These are phyloP conservation scores for Aspergillus terreus DNA, from an alignment of 2,329 filamentous ascomycete genomes.

Conservation along the genomic window DNA sequence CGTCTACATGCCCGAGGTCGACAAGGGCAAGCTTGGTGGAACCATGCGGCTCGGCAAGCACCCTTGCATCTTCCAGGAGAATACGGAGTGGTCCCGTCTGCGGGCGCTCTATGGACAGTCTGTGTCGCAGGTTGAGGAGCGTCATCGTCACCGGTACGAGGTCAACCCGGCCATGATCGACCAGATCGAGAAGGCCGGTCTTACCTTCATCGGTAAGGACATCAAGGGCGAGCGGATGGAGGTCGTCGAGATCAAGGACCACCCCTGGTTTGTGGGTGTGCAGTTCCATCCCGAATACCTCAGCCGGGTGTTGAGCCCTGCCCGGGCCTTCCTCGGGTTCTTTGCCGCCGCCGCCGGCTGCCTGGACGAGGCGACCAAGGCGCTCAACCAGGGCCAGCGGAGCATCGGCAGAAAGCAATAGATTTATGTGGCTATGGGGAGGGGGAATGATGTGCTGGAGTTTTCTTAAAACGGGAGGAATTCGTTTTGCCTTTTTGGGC, in stretches of 20 bases:
- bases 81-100: conserved; percentile 73
- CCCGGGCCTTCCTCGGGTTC: conserved; percentile 76
- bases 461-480: too few relatives aligned
- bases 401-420: conserved; percentile 13
- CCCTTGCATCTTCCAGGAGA: conserved; percentile 69
- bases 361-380: conserved; percentile 43
- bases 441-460: neutral
- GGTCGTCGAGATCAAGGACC: conserved; percentile 74
- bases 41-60: conserved; percentile 83
- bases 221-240: conserved; percentile 77
- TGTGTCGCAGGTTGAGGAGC: conserved; percentile 69
- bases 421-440: neutral
- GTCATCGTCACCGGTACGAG: conserved; percentile 87
- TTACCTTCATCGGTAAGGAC: conserved; percentile 77
- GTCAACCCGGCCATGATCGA: conserved; percentile 78
- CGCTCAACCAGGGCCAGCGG: conserved; percentile 17
- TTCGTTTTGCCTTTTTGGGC: too few relatives aligned
- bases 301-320: conserved; percentile 68
- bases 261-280: conserved; percentile 80
- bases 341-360: conserved; percentile 72
- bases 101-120: conserved; percentile 51
- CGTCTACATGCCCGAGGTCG: conserved; percentile 88
- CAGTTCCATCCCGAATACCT: conserved; percentile 90
- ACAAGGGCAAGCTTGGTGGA: conserved; percentile 72
- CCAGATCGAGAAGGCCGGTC: conserved; percentile 62